Conservation (phyloP, 306 rosid species). For the Lupinus albus region DNA sequence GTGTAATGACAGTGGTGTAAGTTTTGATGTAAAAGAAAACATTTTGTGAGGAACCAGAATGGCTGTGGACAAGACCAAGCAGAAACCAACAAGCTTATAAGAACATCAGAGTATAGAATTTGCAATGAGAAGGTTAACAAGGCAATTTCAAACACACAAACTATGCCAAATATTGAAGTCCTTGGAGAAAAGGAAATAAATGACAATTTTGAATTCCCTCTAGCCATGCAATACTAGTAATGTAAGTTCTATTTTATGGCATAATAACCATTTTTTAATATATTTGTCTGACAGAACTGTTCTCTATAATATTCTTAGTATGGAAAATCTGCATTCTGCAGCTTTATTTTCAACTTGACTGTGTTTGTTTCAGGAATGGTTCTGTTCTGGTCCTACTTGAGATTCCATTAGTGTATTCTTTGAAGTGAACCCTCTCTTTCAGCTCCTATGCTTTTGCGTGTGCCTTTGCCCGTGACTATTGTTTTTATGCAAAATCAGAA, state of each 20-base stretch:
- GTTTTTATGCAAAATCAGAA: slow-evolving; percentile 7
- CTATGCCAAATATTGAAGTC: slow-evolving; percentile 38
- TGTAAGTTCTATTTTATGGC: background rate
- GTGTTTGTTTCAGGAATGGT: slow-evolving; percentile 28
- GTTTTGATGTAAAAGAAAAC: too few species aligned
- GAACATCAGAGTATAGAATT: slow-evolving; percentile 34
- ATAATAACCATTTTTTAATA: background rate
- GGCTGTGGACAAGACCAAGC: slow-evolving; percentile 45
- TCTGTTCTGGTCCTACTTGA: background rate
- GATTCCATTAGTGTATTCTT: too few species aligned
- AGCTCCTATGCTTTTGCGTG: slow-evolving; percentile 40
- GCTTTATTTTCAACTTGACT: slow-evolving; percentile 43
- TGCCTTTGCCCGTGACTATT: slow-evolving; percentile 41
- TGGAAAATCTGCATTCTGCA: slow-evolving; percentile 39
- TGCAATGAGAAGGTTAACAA: slow-evolving; percentile 34
- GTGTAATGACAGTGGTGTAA: too few species aligned
- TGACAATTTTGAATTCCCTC: slow-evolving; percentile 23
- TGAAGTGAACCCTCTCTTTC: background rate
- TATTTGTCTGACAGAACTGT: slow-evolving; percentile 39
- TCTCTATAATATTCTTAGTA: slow-evolving; percentile 38
- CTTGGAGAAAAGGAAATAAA: slow-evolving; percentile 7
- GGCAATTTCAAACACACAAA: slow-evolving; percentile 45
- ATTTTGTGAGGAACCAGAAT: slow-evolving; percentile 12
- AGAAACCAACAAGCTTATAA: slow-evolving; percentile 38
- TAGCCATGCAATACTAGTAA: slow-evolving; percentile 35